Conservation (phyloP, 2,329 filamentous ascomycete genomes). For the Karstenula rhodostoma region DNA sequence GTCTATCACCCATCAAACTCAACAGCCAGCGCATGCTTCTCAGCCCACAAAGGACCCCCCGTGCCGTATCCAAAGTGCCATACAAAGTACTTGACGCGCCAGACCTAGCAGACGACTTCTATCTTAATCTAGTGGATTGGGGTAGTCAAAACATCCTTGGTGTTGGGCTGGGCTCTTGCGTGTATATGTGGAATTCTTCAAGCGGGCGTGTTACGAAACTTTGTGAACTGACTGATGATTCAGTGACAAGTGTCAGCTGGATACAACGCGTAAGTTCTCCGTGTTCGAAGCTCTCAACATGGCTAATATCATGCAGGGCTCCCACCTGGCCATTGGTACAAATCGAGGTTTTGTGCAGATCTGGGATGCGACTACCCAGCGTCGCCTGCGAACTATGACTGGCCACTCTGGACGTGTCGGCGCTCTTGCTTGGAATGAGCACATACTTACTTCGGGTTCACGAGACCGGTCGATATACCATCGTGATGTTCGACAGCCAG, state of each 20-base stretch:
- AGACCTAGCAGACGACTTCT: slow-evolving; percentile 96
- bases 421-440: slow-evolving; percentile 95
- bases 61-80: slow-evolving; percentile 92
- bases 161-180: slow-evolving; percentile 88
- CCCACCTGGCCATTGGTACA: slow-evolving; percentile 93
- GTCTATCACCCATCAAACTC: slow-evolving; percentile 89
- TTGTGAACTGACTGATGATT: slow-evolving; percentile 91
- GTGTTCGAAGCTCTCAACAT: background rate
- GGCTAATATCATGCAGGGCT: slow-evolving; percentile 64
- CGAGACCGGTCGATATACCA: slow-evolving; percentile 94
- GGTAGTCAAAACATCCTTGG: slow-evolving; percentile 93
- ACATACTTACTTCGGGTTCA: slow-evolving; percentile 95
- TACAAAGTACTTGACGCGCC: slow-evolving; percentile 98
- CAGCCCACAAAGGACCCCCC: slow-evolving; percentile 85
- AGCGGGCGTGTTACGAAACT: slow-evolving; percentile 91
- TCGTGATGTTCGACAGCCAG: slow-evolving; percentile 89
- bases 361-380: slow-evolving; percentile 90
- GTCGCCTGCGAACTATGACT: slow-evolving; percentile 92
- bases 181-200: slow-evolving; percentile 98
- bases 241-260: slow-evolving; percentile 96
- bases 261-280: slow-evolving; percentile 75
- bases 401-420: slow-evolving; percentile 94
- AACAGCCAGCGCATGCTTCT: slow-evolving; percentile 93
- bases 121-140: slow-evolving; percentile 97
- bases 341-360: slow-evolving; percentile 95